Evolutionary conservation across 768 basidiomycete genomes (phyloP), one percentile per base, ranked within the genome.

Genomic region (Galerina sulciceps): DNA sequence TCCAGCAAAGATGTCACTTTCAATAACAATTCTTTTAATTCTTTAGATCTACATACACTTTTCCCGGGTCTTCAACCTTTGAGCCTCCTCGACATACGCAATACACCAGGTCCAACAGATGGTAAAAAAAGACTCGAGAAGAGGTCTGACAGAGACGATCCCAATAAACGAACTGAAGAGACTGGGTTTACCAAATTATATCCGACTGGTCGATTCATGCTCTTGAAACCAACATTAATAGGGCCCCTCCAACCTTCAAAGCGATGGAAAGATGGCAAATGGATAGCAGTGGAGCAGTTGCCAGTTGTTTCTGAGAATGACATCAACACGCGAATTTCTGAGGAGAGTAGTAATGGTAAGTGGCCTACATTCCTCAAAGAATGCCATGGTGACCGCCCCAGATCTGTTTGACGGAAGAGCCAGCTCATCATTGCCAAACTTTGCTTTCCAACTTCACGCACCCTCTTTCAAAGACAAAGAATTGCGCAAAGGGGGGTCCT

Each of bases 41-140:
- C 17, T 69, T 73, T 18, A 69, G 81, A 53, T 65, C 79, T 46
- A 43, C 86, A 87, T 61, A 75, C 89, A 34, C 84, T 98, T 41
- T 97, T 97, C 70, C 94, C 95, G 0, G 96, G 97, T 55, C 81
- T 96, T 10, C 83, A 84, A 35, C 82, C 86, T 10, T 77, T 85
- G 40, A 76, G 75, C 10, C 75, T 91, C 52, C 73, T 85, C 34
- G 87, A 89, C 53, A 64, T 82, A 59, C 62, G 79, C 65, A 69
- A 73, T 17, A 59, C 70, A 47, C 37, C 66, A 22, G 64, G 71
- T n/a, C 63, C 65, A 34, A 48, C 63, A 3, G 56, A 68, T 45
- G 75, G 76, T 47, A 80, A 73, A 72, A 88, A 78, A 70, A 84
- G 82, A 52, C 81, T 82, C 38, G 89, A 85, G 57, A 88, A 86